Evolutionary conservation across 768 basidiomycete genomes (phyloP).

Genomic region (Russula vinacea): DNA sequence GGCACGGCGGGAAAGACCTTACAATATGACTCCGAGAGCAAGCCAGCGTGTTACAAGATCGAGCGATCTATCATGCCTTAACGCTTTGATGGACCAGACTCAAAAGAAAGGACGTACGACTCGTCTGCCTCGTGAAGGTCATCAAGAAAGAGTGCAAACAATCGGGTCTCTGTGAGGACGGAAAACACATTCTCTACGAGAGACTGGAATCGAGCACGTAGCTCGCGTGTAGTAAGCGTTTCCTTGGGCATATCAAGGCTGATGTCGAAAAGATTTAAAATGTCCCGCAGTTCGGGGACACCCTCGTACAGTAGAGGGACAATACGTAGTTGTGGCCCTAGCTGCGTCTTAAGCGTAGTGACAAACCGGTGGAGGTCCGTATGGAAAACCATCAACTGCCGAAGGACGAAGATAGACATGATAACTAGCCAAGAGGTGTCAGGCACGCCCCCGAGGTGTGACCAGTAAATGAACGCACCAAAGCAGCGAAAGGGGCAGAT

Average conservation of each 20-base stretch:
- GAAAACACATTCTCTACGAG: slow-evolving; percentile 67
- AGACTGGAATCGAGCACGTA: slow-evolving; percentile 67
- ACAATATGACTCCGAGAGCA: slow-evolving; percentile 68
- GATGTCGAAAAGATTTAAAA: slow-evolving; percentile 55
- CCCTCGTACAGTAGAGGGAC: slow-evolving; percentile 68
- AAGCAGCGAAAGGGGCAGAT: slow-evolving; percentile 64
- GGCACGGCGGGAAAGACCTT: slow-evolving; percentile 22
- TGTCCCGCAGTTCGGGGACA: slow-evolving; percentile 64
- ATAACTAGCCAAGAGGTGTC: slow-evolving; percentile 43
- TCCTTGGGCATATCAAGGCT: slow-evolving; percentile 51
- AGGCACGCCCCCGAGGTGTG: not conserved
- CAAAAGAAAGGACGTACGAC: slow-evolving; percentile 43
- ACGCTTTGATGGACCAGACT: not conserved
- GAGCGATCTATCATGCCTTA: slow-evolving; percentile 46
- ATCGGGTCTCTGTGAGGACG: slow-evolving; percentile 63
- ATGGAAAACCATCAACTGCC: slow-evolving; percentile 72
- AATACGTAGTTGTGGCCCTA: slow-evolving; percentile 70
- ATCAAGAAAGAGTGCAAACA: slow-evolving; percentile 70
- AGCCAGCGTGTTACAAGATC: slow-evolving; percentile 63
- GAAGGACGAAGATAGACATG: slow-evolving; percentile 68
- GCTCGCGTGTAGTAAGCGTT: slow-evolving; percentile 53
- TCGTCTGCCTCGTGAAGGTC: slow-evolving; percentile 74
- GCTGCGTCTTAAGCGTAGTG: slow-evolving; percentile 50
- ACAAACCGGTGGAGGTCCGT: slow-evolving; percentile 69
- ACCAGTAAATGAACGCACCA: slow-evolving; percentile 42